Conservation (phyloP, 345 rosid genomes). For the Eucalyptus urophylla region DNA sequence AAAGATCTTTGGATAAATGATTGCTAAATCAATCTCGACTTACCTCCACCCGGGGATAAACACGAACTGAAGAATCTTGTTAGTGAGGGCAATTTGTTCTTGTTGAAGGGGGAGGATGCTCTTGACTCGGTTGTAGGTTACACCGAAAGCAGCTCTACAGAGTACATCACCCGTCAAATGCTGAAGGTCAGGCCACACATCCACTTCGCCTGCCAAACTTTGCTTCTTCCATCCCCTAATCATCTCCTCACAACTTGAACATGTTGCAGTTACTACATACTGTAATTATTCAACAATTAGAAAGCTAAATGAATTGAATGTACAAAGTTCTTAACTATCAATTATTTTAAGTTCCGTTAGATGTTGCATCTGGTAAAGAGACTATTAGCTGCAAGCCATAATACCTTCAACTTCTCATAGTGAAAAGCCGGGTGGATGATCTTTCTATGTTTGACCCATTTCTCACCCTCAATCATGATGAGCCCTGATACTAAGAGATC, state of each 20-base stretch:
- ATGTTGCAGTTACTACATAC: neutral
- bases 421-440: neutral
- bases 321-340: neutral
- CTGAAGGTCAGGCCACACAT: neutral
- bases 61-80: neutral
- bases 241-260: neutral
- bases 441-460: neutral
- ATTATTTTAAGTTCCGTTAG: neutral
- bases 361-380: neutral
- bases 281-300: neutral
- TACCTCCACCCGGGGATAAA: neutral
- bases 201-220: neutral
- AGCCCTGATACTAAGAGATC: neutral
- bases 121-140: neutral
- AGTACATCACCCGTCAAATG: neutral
- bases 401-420: neutral
- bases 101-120: neutral
- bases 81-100: neutral
- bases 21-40: neutral
- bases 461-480: no score
- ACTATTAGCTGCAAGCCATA: neutral
- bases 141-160: neutral
- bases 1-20: neutral
- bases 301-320: neutral
- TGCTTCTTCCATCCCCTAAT: neutral